Evolutionary conservation across 1,139 yeast species (phyloP).

Genomic region (Yamadazyma membranifaciens): DNA sequence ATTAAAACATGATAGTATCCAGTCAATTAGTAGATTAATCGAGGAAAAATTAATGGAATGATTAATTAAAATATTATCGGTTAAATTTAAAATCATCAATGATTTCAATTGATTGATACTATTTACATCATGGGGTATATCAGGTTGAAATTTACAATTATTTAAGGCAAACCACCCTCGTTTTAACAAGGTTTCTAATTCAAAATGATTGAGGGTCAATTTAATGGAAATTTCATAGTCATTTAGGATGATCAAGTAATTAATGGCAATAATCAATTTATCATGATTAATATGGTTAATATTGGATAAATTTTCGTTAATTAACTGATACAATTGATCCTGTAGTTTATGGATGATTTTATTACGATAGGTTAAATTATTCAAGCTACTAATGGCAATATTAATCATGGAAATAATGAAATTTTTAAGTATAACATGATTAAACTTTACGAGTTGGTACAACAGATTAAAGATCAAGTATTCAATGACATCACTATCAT

Average conservation of each 20-base stretch:
- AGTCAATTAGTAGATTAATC: conserved; percentile 26
- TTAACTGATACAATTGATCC: neutral
- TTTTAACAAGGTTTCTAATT: conserved; percentile 32
- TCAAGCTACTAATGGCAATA: conserved; percentile 29
- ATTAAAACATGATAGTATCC: conserved; percentile 27
- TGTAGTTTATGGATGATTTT: conserved; percentile 2
- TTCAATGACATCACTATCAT: conserved; percentile 2
- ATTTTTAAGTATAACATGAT: conserved; percentile 22
- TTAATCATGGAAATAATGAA: conserved; percentile 33
- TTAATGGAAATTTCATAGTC: conserved; percentile 37
- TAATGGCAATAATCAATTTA: conserved; percentile 20
- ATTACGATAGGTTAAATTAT: conserved; percentile 23
- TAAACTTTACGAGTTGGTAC: conserved; percentile 5
- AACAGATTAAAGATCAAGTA: conserved; percentile 7
- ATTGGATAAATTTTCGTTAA: neutral
- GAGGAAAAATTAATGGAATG: conserved; percentile 27
- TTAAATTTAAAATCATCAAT: conserved; percentile 28
- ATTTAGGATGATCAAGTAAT: conserved; percentile 35
- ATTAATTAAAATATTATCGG: conserved; percentile 28
- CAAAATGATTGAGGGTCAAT: conserved; percentile 25
- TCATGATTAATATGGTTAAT: neutral
- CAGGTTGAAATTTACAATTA: conserved; percentile 6
- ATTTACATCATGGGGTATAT: neutral
- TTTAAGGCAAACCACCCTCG: conserved; percentile 34
- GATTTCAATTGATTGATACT: conserved; percentile 28